Percentiles rank a stretch among this genome's conserved stretches.
Conservation (phyloP, 140 eudicot species). For the Cichorium intybus region DNA sequence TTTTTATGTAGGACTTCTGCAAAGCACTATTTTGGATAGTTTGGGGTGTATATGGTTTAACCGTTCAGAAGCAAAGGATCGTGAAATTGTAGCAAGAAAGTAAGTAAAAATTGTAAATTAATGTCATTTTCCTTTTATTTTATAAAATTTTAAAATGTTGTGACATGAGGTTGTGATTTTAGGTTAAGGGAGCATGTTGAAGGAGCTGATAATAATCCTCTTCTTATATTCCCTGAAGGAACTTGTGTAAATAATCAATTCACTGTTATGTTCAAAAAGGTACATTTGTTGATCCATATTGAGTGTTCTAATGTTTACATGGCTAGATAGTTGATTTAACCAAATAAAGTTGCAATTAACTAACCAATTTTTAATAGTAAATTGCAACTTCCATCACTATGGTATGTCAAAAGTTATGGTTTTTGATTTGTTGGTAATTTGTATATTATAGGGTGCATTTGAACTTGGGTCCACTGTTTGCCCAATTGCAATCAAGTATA, state of each 20-base stretch:
- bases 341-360: no score
- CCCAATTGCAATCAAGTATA: conserved; percentile 94
- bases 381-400: no score
- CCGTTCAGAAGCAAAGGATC: conserved; percentile 95
- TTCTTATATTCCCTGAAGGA: conserved; percentile 98
- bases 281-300: conserved; percentile 17
- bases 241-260: conserved; percentile 96
- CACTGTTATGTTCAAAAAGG: conserved; percentile 98
- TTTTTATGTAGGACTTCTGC: conserved; percentile 66
- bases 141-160: neutral
- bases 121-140: neutral
- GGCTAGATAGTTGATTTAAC: no score
- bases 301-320: no score
- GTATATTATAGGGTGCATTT: conserved; percentile 79
- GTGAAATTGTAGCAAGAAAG: conserved; percentile 95
- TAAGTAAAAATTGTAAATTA: conserved; percentile 30
- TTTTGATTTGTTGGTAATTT: conserved; percentile 12
- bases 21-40: conserved; percentile 96
- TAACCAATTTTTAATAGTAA: no score
- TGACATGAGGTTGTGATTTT: conserved; percentile 20
- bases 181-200: conserved; percentile 95
- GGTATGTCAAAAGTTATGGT: no score
- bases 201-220: conserved; percentile 93
- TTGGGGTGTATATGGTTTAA: conserved; percentile 99
- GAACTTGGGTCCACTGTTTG: conserved; percentile 96